Conservation (phyloP, 2,329 filamentous ascomycete species). For the Xylariaceae sp. region DNA sequence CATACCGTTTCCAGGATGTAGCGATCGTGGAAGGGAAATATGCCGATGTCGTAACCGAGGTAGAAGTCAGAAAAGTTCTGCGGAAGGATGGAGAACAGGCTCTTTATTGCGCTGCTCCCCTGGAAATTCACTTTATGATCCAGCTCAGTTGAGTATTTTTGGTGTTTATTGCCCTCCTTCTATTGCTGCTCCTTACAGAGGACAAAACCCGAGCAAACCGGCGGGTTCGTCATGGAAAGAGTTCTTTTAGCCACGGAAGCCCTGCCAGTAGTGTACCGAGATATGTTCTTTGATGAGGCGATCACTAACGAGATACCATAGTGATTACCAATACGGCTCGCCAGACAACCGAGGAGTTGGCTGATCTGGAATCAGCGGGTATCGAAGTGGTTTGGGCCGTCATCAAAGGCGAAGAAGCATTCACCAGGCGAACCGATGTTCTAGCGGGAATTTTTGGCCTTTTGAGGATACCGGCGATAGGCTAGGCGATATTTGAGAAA, state of each 20-base stretch:
- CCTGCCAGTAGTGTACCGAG: too few species aligned
- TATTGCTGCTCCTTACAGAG: background rate
- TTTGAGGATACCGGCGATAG: background rate
- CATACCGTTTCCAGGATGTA: constrained; percentile 2
- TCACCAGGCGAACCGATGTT: constrained; percentile 3
- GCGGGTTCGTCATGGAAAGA: background rate
- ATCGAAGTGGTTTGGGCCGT: constrained; percentile 10
- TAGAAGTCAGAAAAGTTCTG: background rate
- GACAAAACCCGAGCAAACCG: background rate
- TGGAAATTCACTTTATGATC: background rate
- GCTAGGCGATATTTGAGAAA: too few species aligned
- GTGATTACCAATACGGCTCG: background rate
- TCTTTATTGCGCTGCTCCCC: background rate
- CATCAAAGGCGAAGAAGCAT: background rate
- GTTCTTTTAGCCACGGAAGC: background rate
- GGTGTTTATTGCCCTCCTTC: background rate
- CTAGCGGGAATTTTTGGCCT: background rate
- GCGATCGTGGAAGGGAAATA: constrained; percentile 7
- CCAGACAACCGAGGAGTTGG: background rate
- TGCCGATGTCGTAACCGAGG: constrained; percentile 7
- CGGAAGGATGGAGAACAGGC: background rate
- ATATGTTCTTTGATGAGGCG: background rate
- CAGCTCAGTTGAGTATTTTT: background rate
- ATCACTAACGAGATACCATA: background rate
- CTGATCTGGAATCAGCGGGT: constrained; percentile 2